Conservation (phyloP, 345 rosid genomes). For the Mangifera indica region DNA sequence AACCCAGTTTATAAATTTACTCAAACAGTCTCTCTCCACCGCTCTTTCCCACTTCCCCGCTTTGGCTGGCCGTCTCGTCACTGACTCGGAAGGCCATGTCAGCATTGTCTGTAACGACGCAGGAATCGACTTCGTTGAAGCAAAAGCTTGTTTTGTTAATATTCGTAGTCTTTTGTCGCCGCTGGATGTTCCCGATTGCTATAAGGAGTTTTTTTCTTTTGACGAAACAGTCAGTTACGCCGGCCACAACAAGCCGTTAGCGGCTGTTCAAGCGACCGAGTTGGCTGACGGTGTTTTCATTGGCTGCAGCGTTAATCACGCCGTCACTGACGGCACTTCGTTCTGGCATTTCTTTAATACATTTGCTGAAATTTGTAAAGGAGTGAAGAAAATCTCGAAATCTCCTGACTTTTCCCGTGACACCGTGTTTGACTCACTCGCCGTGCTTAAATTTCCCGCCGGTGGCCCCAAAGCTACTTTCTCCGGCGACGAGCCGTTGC, state of each 20-base stretch:
- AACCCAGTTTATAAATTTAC: slow-evolving; percentile 42
- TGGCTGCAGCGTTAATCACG: slow-evolving; percentile 78
- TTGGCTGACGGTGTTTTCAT: slow-evolving; percentile 70
- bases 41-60: slow-evolving; percentile 77
- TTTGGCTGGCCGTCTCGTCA: slow-evolving; percentile 78
- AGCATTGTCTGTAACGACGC: slow-evolving; percentile 70
- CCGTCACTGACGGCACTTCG: slow-evolving; percentile 88
- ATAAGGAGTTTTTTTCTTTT: slow-evolving; percentile 70
- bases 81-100: slow-evolving; percentile 59
- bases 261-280: slow-evolving; percentile 85
- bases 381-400: slow-evolving; percentile 55
- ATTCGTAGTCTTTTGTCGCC: slow-evolving; percentile 43
- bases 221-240: slow-evolving; percentile 69
- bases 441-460: slow-evolving; percentile 62
- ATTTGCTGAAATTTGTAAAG: slow-evolving; percentile 70
- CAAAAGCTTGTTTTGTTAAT: slow-evolving; percentile 47
- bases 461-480: slow-evolving; percentile 81
- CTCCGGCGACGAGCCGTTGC: slow-evolving; percentile 64
- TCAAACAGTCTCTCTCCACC: slow-evolving; percentile 64
- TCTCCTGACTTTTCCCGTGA: slow-evolving; percentile 63
- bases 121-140: slow-evolving; percentile 67
- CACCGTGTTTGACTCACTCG: slow-evolving; percentile 63
- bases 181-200: slow-evolving; percentile 51
- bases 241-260: slow-evolving; percentile 71
- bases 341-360: slow-evolving; percentile 96